Evolutionary conservation across 1,139 yeast genomes (phyloP).

Genomic region (Suhomyces yuchorum): DNA sequence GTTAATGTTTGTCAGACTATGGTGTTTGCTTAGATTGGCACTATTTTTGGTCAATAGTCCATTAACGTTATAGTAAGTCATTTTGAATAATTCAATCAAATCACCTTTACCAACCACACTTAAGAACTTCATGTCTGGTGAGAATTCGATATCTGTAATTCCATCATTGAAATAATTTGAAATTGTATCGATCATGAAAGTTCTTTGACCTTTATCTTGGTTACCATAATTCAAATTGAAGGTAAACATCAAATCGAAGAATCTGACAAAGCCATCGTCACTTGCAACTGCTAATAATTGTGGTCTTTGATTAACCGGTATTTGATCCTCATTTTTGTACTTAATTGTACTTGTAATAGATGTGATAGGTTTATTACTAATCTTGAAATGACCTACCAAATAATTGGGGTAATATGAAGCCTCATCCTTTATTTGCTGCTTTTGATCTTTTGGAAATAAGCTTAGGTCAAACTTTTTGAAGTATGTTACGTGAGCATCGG

Average conservation of each 20-base stretch:
- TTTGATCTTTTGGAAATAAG: slow-evolving; percentile 20
- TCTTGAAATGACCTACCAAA: slow-evolving; percentile 58
- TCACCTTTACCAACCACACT: slow-evolving; percentile 61
- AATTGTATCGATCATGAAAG: slow-evolving; percentile 53
- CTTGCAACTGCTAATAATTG: slow-evolving; percentile 57
- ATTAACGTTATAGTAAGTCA: slow-evolving; percentile 43
- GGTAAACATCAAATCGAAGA: slow-evolving; percentile 50
- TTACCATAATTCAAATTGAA: slow-evolving; percentile 15
- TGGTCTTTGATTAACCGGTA: slow-evolving; percentile 32
- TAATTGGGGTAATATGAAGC: slow-evolving; percentile 13
- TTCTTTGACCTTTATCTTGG: slow-evolving; percentile 11
- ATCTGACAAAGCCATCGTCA: slow-evolving; percentile 66
- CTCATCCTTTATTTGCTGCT: background rate
- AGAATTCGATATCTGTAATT: slow-evolving; percentile 55
- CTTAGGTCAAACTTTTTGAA: slow-evolving; percentile 45
- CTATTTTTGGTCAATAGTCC: slow-evolving; percentile 30
- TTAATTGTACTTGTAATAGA: slow-evolving; percentile 40
- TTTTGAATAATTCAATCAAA: slow-evolving; percentile 55
- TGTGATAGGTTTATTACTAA: slow-evolving; percentile 58
- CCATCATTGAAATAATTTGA: slow-evolving; percentile 72
- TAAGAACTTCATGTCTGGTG: slow-evolving; percentile 67
- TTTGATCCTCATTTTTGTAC: slow-evolving; percentile 2
- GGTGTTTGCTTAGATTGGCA: slow-evolving; percentile 15
- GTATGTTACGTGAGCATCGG: slow-evolving; percentile 40
- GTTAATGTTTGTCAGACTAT: slow-evolving; percentile 18